phyloP scores from a whole-genome alignment of 192 early-diverging fungal species.

The Backusella liffmaniae region DNA sequence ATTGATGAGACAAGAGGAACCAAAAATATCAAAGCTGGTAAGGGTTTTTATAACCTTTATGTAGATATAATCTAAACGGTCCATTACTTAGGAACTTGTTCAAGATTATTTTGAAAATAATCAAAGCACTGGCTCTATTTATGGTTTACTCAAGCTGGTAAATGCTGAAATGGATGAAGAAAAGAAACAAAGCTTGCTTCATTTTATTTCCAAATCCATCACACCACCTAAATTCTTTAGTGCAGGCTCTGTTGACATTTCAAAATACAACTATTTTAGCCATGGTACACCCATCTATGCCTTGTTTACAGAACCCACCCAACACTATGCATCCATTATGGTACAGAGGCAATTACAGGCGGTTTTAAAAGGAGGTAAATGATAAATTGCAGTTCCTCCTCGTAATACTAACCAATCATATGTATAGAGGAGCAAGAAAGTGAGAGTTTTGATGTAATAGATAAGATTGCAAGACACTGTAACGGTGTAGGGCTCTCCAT shows the following conservation, averaged over 20 bases:
- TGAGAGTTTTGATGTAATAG: not conserved
- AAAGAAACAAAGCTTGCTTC: not conserved
- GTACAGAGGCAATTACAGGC: not conserved
- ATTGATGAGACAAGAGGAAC: conserved; percentile 11
- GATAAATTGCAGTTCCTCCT: too few species aligned
- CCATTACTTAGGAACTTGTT: not conserved
- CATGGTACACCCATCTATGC: conserved; percentile 9
- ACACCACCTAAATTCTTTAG: not conserved
- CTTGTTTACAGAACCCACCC: conserved; percentile 1
- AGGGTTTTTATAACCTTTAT: not conserved
- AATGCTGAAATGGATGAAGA: conserved; percentile 8
- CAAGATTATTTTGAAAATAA: conserved; percentile 12
- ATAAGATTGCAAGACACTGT: conserved; percentile 8
- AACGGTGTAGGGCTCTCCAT: not conserved
- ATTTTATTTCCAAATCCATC: conserved; percentile 3
- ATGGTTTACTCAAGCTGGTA: conserved; percentile 7
- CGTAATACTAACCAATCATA: not conserved
- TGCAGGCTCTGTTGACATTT: conserved; percentile 17
- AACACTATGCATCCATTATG: not conserved
- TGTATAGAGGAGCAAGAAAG: not conserved
- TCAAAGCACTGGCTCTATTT: not conserved
- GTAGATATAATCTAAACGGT: not conserved
- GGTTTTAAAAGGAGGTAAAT: conserved; percentile 3
- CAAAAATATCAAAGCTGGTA: conserved; percentile 15
- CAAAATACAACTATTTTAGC: conserved; percentile 17